Conservation (phyloP, 306 rosid species). For the Prunus campanulata region DNA sequence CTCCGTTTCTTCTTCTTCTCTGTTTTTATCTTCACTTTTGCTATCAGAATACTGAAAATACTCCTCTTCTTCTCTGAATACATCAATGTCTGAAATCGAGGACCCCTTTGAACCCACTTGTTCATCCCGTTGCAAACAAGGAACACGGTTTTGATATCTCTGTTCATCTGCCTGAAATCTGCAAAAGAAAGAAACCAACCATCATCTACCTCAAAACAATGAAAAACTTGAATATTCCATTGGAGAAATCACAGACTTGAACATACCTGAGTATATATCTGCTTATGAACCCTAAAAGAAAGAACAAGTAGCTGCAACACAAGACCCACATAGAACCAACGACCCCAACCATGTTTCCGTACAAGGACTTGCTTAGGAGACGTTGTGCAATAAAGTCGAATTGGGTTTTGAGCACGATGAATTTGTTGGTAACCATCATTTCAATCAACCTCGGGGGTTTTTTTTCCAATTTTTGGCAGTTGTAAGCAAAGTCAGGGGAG, state of each 20-base stretch:
- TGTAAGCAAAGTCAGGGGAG: slow-evolving; percentile 23
- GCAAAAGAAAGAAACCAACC: no score
- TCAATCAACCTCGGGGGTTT: slow-evolving; percentile 15
- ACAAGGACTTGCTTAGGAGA: slow-evolving; percentile 33
- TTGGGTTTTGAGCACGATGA: slow-evolving; percentile 33
- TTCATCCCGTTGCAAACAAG: not conserved
- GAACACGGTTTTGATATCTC: not conserved
- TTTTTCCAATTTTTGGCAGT: not conserved
- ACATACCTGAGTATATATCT: slow-evolving; percentile 48
- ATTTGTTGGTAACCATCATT: slow-evolving; percentile 38
- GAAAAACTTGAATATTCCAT: not conserved
- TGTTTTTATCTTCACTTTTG: not conserved
- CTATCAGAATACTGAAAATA: no score
- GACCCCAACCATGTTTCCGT: slow-evolving; percentile 38
- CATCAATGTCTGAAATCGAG: slow-evolving; percentile 25
- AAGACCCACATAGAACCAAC: slow-evolving; percentile 37
- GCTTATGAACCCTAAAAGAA: slow-evolving; percentile 36
- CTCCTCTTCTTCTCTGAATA: slow-evolving; percentile 30
- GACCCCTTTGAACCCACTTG: not conserved
- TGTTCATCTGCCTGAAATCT: slow-evolving; percentile 40
- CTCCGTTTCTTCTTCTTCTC: slow-evolving; percentile 30
- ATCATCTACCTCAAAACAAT: not conserved
- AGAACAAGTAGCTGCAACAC: slow-evolving; percentile 30
- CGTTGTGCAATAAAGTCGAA: slow-evolving; percentile 29
- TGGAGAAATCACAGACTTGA: slow-evolving; percentile 10